These are phyloP conservation scores for Prosopis cineraria DNA, from an alignment of 306 rosid species.

Conservation along the genomic window DNA sequence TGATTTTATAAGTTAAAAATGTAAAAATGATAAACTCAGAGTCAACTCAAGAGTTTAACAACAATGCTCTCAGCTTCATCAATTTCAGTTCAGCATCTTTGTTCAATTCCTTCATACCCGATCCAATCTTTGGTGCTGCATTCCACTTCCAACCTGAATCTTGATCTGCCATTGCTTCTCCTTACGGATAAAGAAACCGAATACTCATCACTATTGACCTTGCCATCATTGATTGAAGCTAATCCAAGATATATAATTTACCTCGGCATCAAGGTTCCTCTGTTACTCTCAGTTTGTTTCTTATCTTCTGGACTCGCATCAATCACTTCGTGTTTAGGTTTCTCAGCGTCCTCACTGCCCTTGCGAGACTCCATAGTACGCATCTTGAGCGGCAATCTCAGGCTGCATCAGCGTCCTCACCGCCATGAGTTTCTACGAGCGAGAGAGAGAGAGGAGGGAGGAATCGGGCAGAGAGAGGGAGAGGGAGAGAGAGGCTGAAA, in stretches of 20 bases:
- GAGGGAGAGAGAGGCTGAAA: too few relatives aligned
- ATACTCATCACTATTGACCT: conserved; percentile 35
- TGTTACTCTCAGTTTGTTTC: conserved; percentile 25
- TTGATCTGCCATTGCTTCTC: conserved; percentile 44
- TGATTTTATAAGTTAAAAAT: too few relatives aligned
- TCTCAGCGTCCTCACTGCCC: conserved; percentile 34
- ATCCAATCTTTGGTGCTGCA: conserved; percentile 34
- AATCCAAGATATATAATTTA: conserved; percentile 71
- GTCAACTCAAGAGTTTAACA: too few relatives aligned
- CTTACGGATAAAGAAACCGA: conserved; percentile 55
- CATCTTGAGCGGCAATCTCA: conserved; percentile 51
- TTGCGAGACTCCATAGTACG: conserved; percentile 48
- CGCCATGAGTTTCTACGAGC: too few relatives aligned
- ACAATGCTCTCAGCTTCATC: conserved; percentile 47
- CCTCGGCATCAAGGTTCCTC: conserved; percentile 51
- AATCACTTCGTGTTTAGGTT: not conserved
- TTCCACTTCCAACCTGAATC: conserved; percentile 41
- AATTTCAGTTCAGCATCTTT: conserved; percentile 33
- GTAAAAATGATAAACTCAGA: too few relatives aligned
- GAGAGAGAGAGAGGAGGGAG: too few relatives aligned
- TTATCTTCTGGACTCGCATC: conserved; percentile 34
- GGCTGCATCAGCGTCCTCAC: too few relatives aligned
- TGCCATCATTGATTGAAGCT: conserved; percentile 36
- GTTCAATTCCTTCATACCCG: conserved; percentile 42
- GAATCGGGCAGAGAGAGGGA: too few relatives aligned